A percentile compares a stretch with the other conserved stretches of the same genome.
Conservation (phyloP, 2,329 filamentous ascomycete species). For the Colletotrichum ledebouriae region DNA sequence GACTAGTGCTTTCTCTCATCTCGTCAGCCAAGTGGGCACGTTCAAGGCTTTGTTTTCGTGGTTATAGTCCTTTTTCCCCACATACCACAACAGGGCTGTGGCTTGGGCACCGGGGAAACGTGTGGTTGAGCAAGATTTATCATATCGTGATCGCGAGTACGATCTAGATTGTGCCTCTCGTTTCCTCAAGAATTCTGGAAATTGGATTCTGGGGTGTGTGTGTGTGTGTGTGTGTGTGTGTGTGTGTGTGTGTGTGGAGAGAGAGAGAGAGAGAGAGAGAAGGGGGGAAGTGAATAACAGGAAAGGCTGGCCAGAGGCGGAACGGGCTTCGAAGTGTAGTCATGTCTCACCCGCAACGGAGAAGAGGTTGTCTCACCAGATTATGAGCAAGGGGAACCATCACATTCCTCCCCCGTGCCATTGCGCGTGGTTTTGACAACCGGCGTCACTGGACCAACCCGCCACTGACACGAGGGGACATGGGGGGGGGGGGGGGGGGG, state of each 20-base stretch:
- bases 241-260: too few relatives aligned
- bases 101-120: slow-evolving; percentile 3
- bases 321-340: not conserved
- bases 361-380: slow-evolving; percentile 12
- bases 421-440: slow-evolving; percentile 5
- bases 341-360: slow-evolving; percentile 24
- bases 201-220: slow-evolving; percentile 2
- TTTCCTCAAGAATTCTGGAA: slow-evolving; percentile 14
- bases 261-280: too few relatives aligned
- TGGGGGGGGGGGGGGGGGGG: not conserved
- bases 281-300: not conserved
- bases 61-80: not conserved
- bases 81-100: not conserved
- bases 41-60: not conserved
- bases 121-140: slow-evolving; percentile 35
- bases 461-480: slow-evolving; percentile 9
- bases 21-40: slow-evolving; percentile 7
- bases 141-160: slow-evolving; percentile 33
- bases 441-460: slow-evolving; percentile 1
- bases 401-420: slow-evolving; percentile 17
- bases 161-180: slow-evolving; percentile 31
- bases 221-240: too few relatives aligned
- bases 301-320: not conserved
- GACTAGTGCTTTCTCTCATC: slow-evolving; percentile 22
- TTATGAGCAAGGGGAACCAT: slow-evolving; percentile 14